Base-by-base conservation (phyloP, 805 yeast genomes). In the Ogataea methylovora region DNA sequence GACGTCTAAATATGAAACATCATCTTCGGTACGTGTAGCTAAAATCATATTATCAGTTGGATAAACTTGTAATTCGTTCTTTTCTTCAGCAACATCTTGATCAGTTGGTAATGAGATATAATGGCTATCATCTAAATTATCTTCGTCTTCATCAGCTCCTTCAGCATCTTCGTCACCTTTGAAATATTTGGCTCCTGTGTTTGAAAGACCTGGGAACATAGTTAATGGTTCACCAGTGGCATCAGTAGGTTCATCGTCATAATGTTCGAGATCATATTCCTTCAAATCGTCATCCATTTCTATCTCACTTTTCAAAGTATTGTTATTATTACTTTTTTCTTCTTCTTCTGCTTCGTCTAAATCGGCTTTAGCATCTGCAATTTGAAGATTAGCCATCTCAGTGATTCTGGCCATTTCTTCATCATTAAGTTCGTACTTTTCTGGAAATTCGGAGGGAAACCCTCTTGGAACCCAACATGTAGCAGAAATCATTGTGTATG, bases 401-500 rank as follows among this genome's bases (percentile, higher is more conserved):
- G 79, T 74, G 54, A 92, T 87, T 61, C 97, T 73, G 37, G 76
- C 90, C 84, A 92, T 79, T 61, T 92, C 98, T 40, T 74, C 90
- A 42, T 92, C 97, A 46, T 87, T 79, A 35, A 90, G 63, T 45
- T 85, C 95, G 49, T 86, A 87, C 52, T 82, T 75, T 49, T 77
- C 85, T 5, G 98, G 97, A 53, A 80, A 84, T 58, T 88, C 97
- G 25, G 94, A 74, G 20, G 98, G 94, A 58, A 71, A 83, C 5
- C 98, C 98, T 51, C 95, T 76, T 32, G 97, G 97, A 17, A 90
- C 95, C 97, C 98, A 92, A 33, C 79, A 66, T 32, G 92, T 79
- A 19, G 97, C 82, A 26, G 98, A 86, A 43, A 90, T 81, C 95
- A 88, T 87, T 23, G 14, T 20, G 14, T 15, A n/a, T 12, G 8